Evolutionary conservation across 1,284 basidiomycete species (phyloP), one percentile per base, ranked within the genome.

Genomic region (Pyrrhoderma lamaoense): DNA sequence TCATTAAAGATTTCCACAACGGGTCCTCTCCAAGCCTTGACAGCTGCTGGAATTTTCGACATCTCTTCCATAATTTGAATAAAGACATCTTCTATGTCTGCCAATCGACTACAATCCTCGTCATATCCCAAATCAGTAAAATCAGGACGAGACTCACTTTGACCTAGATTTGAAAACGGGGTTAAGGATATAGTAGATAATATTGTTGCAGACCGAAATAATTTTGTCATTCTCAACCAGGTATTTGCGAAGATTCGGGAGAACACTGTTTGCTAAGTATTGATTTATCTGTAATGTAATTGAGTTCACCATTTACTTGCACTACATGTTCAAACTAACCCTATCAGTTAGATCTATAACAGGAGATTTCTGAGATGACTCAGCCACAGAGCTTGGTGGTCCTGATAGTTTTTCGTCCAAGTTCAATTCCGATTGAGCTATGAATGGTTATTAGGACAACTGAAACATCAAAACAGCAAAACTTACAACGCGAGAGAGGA

Each of bases 221-320:
- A 94, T 76, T 64, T 85, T 91, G 68, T 99, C 96, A 22, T 79
- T 78, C 56, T 99, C 95, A 58, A 87, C 70, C 42, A 94, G 71
- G 64, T 96, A 85, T 55, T 79, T 81, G 16, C 91, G 82, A 47
- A 97, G 65, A 57, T 82, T 85, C 0, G 91, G 88, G 9, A 99
- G 64, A 2, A 85, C 80, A 18, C 73, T 76, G 0, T 70, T 70
- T 0, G 87, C 82, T 18, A 99, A 70, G 62, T 87, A 98, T 5
- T 71, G 64, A 52, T 82, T 83, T 59, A 98, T 82, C 82, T 87
- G 58, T 38, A 11, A 21, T 11, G 44, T 35, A 8, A 36, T 53
- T 27, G 50, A 44, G 16, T 31, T n/a, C n/a, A n/a, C n/a, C n/a
- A 53, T 43, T 14, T 21, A 47, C 9, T 2, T 48, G n/a, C 42